A percentile compares a stretch with the other conserved stretches of the same genome.
phyloP scores from a whole-genome alignment of 1,284 basidiomycete genomes.

The Heterobasidion irregulare region DNA sequence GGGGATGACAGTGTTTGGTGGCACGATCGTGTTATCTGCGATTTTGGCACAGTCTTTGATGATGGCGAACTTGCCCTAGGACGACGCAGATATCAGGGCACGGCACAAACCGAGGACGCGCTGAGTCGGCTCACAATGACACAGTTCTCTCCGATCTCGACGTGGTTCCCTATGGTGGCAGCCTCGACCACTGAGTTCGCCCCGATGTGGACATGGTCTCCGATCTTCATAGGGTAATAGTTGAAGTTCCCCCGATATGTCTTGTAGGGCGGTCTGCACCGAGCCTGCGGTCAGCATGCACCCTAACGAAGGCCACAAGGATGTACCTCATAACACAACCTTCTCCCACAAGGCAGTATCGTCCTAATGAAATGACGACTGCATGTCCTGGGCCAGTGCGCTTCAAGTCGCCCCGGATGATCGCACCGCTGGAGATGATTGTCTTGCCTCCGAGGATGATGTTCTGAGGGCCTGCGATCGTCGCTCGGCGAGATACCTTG shows the following conservation, averaged over 20 bases:
- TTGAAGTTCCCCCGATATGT: constrained; percentile 90
- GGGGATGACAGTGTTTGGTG: constrained; percentile 90
- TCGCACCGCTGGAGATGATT: constrained; percentile 83
- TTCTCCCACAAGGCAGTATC: constrained; percentile 90
- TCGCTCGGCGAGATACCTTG: constrained; percentile 88
- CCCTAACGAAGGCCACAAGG: not conserved
- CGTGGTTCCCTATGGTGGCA: constrained; percentile 88
- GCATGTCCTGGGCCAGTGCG: constrained; percentile 82
- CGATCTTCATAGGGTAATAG: constrained; percentile 96
- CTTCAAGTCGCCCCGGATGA: constrained; percentile 85
- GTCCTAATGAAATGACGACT: constrained; percentile 87
- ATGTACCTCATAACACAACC: constrained; percentile 80
- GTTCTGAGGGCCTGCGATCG: constrained; percentile 93
- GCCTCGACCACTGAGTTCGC: constrained; percentile 86
- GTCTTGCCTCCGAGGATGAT: constrained; percentile 97
- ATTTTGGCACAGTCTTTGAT: constrained; percentile 94
- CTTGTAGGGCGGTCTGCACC: constrained; percentile 72
- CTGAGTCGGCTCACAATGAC: constrained; percentile 63
- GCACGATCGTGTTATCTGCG: constrained; percentile 82
- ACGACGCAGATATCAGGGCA: not conserved
- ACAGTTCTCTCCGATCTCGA: constrained; percentile 93
- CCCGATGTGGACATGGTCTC: constrained; percentile 93
- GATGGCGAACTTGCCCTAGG: constrained; percentile 90
- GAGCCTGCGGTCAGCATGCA: constrained; percentile 1
- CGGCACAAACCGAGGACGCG: not conserved